Evolutionary conservation across 2,329 filamentous ascomycete genomes (phyloP), one percentile per base, ranked within the genome.

Genomic region (Macroventuria anomochaeta): DNA sequence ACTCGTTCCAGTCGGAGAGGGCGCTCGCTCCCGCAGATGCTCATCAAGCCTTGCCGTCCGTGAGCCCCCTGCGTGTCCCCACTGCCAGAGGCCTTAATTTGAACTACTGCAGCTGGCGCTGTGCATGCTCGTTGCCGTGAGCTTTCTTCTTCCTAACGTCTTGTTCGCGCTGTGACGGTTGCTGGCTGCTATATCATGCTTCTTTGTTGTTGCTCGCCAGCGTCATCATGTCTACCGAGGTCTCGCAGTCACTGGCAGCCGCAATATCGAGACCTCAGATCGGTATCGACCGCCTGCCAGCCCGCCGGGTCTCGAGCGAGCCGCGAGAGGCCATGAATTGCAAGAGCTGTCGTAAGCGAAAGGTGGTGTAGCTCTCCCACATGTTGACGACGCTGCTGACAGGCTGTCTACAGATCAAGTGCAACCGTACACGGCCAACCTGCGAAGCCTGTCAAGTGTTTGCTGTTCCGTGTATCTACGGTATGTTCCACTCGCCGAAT

Each of bases 271-370:
- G 90, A 67, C 88, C 88, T 23, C 88, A 90, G 78, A 87, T 93
- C 68, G 88, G 89, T 72, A 93, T 93, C 74, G 88, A 93, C 76
- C 85, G 90, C 57, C 79, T 93, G 62, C 88, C 89, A 21, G 82
- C 87, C 48, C 85, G 88, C 59, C 86, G 88, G 34, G 80, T 85
- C 75, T 86, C 83, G 75, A 88, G 85, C 66, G 89, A 95, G 73
- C 90, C 89, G 33, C 86, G 89, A 67, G 91, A 96, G 80, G 90
- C 89, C 28, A 96, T 96, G 91, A 96, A 96, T 75, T 96, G 91
- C 85, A 96, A 96, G 76, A 95, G 90, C 51, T 96, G 91, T 80
- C 85, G 91, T 64, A 96, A 96, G 77, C 84, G 91, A 78, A 96
- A 96, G 88, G 91, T 93, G 76, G 21, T 38, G 10, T 29, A 43